phyloP scores from a whole-genome alignment of 257 asterid genomes.

The Solanum habrochaites region DNA sequence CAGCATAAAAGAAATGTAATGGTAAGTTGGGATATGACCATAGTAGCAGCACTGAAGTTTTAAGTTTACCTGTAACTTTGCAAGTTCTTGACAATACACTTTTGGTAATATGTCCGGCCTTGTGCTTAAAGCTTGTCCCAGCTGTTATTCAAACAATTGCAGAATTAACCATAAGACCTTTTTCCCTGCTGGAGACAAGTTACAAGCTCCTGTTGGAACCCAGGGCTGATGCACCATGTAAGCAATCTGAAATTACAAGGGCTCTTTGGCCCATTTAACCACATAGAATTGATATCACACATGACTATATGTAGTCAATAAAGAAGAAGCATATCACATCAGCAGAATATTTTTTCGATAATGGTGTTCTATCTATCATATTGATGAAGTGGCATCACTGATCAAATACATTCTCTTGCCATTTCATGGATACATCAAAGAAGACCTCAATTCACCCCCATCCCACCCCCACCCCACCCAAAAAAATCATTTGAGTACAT shows the following conservation, averaged over 20 bases:
- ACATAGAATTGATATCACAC: neutral
- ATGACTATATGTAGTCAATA: neutral
- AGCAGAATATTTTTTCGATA: neutral
- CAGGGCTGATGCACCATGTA: neutral
- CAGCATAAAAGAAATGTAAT: neutral
- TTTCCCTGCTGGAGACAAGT: neutral
- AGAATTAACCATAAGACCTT: neutral
- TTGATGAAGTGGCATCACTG: neutral
- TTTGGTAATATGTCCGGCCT: slow-evolving; percentile 90
- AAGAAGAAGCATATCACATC: neutral
- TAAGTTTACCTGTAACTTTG: slow-evolving; percentile 65
- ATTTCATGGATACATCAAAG: neutral
- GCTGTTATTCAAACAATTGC: slow-evolving; percentile 41
- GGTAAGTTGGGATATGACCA: neutral
- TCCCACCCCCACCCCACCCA: neutral
- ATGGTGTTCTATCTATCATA: neutral
- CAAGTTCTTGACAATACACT: slow-evolving; percentile 87
- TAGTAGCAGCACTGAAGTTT: neutral
- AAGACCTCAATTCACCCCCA: neutral
- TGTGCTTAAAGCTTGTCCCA: slow-evolving; percentile 98
- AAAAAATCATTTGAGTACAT: neutral
- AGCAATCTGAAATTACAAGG: neutral
- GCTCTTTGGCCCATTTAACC: neutral
- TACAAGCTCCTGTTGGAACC: neutral
- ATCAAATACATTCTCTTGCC: neutral